A percentile compares a stretch with the other conserved stretches of the same genome.
Evolutionary conservation across 78 protist genomes (phyloP).

Genomic region (Dictyostelium brefeldianum): DNA sequence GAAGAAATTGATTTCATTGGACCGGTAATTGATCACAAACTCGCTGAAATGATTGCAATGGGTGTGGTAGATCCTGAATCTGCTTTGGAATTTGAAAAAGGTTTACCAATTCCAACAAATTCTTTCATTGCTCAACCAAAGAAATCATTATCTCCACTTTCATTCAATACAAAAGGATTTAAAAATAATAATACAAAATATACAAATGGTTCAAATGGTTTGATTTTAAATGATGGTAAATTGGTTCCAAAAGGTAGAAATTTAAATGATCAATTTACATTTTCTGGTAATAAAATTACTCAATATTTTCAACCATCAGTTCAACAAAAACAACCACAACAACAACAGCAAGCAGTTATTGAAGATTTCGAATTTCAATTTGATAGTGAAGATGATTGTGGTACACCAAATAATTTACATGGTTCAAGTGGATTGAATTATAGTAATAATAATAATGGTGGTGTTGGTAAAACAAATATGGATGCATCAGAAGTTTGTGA

Average conservation of each 20-base stretch:
- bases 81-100: conserved; percentile 13
- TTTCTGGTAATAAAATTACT: conserved; percentile 14
- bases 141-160: neutral
- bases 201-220: neutral
- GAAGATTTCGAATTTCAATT: neutral
- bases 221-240: conserved; percentile 19
- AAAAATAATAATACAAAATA: neutral
- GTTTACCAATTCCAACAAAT: neutral
- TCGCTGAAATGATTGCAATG: conserved; percentile 40
- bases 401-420: too few species aligned
- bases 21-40: conserved; percentile 23
- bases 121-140: conserved; percentile 54
- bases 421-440: neutral
- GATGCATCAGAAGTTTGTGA: neutral
- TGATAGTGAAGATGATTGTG: conserved; percentile 8
- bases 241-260: neutral
- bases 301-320: conserved; percentile 3
- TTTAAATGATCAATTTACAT: neutral
- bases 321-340: conserved; percentile 6
- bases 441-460: neutral
- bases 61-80: conserved; percentile 55
- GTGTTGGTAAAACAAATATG: neutral
- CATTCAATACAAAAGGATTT: conserved; percentile 1
- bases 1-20: conserved; percentile 36
- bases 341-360: neutral